A percentile compares a stretch with the other conserved stretches of the same genome.
Evolutionary conservation across 75 land plant genomes (phyloP).

Genomic region (Adiantum capillusveneris): DNA sequence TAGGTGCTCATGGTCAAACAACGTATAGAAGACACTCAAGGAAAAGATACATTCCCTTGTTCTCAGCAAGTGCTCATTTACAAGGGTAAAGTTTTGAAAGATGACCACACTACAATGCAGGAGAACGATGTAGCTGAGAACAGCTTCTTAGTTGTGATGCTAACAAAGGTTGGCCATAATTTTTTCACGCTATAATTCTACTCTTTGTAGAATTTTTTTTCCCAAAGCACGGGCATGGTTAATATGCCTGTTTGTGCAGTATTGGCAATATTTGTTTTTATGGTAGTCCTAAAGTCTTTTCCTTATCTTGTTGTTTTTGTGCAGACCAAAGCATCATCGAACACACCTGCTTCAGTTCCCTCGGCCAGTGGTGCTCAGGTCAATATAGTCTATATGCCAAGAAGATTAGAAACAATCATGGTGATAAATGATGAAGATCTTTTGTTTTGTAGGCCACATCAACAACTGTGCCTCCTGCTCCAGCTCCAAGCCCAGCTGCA

Average conservation of each 20-base stretch:
- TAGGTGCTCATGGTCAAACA: conserved; percentile 82
- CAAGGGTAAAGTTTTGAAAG: conserved; percentile 92
- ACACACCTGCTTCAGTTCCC: conserved; percentile 25
- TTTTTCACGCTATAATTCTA: neutral
- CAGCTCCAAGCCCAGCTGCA: conserved; percentile 19
- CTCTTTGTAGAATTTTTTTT: neutral
- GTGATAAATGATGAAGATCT: neutral
- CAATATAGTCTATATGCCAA: neutral
- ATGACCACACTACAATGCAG: conserved; percentile 83
- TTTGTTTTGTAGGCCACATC: neutral
- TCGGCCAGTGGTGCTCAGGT: conserved; percentile 16
- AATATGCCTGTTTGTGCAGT: no score
- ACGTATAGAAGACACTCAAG: conserved; percentile 73
- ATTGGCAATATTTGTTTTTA: neutral
- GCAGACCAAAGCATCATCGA: neutral
- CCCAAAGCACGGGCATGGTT: no score
- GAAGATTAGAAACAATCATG: conserved; percentile 11
- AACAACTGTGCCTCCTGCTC: conserved; percentile 14
- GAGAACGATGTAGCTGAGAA: conserved; percentile 81
- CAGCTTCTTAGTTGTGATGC: conserved; percentile 95
- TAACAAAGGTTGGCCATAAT: conserved; percentile 64
- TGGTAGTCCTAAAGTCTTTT: neutral
- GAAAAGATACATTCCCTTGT: conserved; percentile 81
- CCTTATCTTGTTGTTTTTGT: neutral
- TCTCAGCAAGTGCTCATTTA: conserved; percentile 87